Conservation (phyloP, 257 asterid genomes). For the Ilex asprella region DNA sequence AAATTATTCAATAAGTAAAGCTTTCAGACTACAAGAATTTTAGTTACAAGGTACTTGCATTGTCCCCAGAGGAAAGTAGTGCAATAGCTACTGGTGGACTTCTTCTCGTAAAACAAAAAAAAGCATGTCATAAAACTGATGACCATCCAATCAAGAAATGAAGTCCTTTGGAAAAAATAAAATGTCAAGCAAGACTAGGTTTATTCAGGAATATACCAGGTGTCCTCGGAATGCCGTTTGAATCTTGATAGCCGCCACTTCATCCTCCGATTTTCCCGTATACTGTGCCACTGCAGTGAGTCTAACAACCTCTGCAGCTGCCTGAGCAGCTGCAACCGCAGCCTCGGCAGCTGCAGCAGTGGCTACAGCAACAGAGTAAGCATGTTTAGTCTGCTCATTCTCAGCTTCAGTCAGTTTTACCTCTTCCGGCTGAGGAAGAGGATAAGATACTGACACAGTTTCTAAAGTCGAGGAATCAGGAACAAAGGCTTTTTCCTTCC, state of each 20-base stretch:
- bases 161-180: no score
- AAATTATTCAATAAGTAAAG: no score
- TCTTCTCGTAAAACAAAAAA: no score
- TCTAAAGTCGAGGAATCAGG: slow-evolving; percentile 32
- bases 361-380: slow-evolving; percentile 62
- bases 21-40: no score
- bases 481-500: slow-evolving; percentile 38
- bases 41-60: no score
- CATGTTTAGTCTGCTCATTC: slow-evolving; percentile 55
- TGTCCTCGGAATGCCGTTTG: slow-evolving; percentile 94
- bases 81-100: no score
- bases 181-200: no score
- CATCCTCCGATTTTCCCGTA: slow-evolving; percentile 63
- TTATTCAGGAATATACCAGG: slow-evolving; percentile 32
- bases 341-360: slow-evolving; percentile 56
- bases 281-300: slow-evolving; percentile 32
- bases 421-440: slow-evolving; percentile 50
- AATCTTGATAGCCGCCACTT: slow-evolving; percentile 73
- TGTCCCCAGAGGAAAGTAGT: no score
- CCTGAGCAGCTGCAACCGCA: slow-evolving; percentile 67
- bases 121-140: no score
- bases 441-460: slow-evolving; percentile 33
- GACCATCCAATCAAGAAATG: no score
- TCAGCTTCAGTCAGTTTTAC: slow-evolving; percentile 44
- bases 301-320: slow-evolving; percentile 65